These are phyloP conservation scores for Coccomyxa sp. DNA, from an alignment of 139 green algal species.

Conservation along the genomic window DNA sequence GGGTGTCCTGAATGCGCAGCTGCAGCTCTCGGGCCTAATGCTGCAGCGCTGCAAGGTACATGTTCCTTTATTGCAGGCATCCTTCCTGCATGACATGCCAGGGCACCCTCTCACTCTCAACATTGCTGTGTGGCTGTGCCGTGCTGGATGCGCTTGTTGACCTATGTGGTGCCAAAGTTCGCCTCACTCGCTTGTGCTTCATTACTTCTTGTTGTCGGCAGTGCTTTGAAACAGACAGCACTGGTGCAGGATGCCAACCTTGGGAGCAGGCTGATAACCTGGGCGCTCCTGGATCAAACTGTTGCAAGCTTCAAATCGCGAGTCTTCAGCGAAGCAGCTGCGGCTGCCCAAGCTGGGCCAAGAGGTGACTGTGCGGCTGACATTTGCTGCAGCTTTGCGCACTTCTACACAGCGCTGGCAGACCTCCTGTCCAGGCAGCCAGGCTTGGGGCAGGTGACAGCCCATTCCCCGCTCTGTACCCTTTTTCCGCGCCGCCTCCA, in stretches of 20 bases:
- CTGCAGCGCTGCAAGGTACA: neutral
- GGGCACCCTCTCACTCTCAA: too few species aligned
- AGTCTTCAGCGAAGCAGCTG: neutral
- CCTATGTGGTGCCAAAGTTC: neutral
- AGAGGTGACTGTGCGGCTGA: neutral
- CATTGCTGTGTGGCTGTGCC: too few species aligned
- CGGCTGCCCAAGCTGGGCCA: neutral
- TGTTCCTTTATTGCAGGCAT: neutral
- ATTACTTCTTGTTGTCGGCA: neutral
- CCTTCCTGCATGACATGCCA: too few species aligned
- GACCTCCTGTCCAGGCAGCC: slow-evolving; percentile 23
- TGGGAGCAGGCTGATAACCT: neutral
- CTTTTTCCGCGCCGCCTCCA: too few species aligned
- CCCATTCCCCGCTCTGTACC: neutral
- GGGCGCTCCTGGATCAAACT: neutral
- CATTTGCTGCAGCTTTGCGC: neutral
- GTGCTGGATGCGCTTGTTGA: neutral
- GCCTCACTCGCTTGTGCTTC: neutral
- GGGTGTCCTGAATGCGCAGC: neutral
- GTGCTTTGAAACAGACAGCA: neutral
- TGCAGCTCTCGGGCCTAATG: neutral
- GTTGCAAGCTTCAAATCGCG: neutral
- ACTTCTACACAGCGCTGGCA: slow-evolving; percentile 24
- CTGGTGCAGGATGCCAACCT: neutral
- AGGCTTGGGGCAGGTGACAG: neutral